Conservation (phyloP, 805 yeast genomes). For the Wickerhamomyces queroliae region DNA sequence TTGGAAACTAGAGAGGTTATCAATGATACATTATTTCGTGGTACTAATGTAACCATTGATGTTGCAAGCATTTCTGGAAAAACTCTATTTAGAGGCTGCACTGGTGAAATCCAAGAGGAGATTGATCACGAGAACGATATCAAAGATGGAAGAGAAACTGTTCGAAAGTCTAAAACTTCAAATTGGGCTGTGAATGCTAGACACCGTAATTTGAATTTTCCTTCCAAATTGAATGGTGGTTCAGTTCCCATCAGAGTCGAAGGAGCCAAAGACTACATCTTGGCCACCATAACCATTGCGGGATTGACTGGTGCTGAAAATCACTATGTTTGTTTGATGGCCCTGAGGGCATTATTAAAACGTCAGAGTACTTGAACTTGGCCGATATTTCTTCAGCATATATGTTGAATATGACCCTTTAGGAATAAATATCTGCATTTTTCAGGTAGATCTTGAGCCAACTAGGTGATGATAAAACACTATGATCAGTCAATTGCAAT, state of each 20-base stretch:
- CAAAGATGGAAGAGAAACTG: constrained; percentile 41
- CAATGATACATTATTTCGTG: constrained; percentile 24
- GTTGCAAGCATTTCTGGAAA: constrained; percentile 41
- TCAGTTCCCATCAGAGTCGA: constrained; percentile 34
- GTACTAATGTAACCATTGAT: constrained; percentile 32
- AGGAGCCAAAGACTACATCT: constrained; percentile 44
- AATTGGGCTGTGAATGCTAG: constrained; percentile 40
- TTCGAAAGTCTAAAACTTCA: constrained; percentile 40
- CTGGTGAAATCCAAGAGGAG: constrained; percentile 31
- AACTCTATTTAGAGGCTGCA: constrained; percentile 39
- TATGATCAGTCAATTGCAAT: no score
- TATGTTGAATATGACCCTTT: no score
- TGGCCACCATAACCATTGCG: no score
- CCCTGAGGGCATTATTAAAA: no score
- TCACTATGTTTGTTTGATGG: no score
- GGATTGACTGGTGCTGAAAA: no score
- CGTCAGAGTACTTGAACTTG: no score
- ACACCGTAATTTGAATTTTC: no score
- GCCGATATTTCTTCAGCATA: no score
- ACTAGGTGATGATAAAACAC: no score
- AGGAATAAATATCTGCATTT: no score
- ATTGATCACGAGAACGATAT: constrained; percentile 56
- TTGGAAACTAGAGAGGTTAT: constrained; percentile 28
- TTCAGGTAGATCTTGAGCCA: no score
- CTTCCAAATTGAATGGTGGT: constrained; percentile 27